Percentiles rank a stretch among this genome's conserved stretches.
These are phyloP conservation scores for Cucumis sativus DNA, from an alignment of 306 rosid genomes.

Conservation along the genomic window Cucumber_9930_V3 NC_026659.2:23998501-23999000, in stretches of 20 bases:
- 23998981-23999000: neutral
- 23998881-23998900: slow-evolving; percentile 46
- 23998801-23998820: neutral
- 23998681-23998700: neutral
- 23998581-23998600: too few relatives aligned
- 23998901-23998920: slow-evolving; percentile 20
- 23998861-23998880: neutral
- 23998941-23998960: slow-evolving; percentile 27
- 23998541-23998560: too few relatives aligned
- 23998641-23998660: too few relatives aligned
- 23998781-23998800: neutral
- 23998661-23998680: too few relatives aligned
- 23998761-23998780: neutral
- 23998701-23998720: neutral
- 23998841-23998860: slow-evolving; percentile 18
- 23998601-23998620: too few relatives aligned
- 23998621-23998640: too few relatives aligned
- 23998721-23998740: neutral
- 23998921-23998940: slow-evolving; percentile 26
- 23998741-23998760: too few relatives aligned
- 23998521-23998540: too few relatives aligned
- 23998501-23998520: too few relatives aligned
- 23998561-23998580: too few relatives aligned
- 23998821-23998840: neutral
- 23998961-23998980: slow-evolving; percentile 29